These are phyloP conservation scores for Paramecium biaurelia DNA, from an alignment of 73 alveolate species.

Conservation along the genomic window DNA sequence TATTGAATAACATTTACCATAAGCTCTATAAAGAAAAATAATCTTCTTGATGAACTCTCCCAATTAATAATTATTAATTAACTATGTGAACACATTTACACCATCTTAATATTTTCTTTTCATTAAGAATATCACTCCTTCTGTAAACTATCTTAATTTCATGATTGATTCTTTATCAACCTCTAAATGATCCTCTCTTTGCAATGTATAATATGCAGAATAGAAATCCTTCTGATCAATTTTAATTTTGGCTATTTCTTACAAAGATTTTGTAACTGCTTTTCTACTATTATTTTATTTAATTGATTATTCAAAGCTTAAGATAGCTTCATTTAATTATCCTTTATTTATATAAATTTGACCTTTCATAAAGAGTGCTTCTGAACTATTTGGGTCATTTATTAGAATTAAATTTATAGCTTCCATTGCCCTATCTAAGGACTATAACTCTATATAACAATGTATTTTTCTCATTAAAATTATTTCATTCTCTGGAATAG, in stretches of 20 bases:
- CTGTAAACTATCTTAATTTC: slow-evolving; percentile 71
- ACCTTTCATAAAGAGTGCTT: slow-evolving; percentile 72
- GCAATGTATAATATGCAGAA: slow-evolving; percentile 77
- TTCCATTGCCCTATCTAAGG: slow-evolving; percentile 32
- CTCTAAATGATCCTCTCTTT: slow-evolving; percentile 71
- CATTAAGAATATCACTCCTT: slow-evolving; percentile 79
- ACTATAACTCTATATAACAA: slow-evolving; percentile 33
- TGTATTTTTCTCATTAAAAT: slow-evolving; percentile 60
- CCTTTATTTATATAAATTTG: slow-evolving; percentile 58
- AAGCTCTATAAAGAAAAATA: slow-evolving; percentile 76
- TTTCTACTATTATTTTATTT: slow-evolving; percentile 66
- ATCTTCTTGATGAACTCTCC: slow-evolving; percentile 64
- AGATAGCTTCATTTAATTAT: slow-evolving; percentile 66
- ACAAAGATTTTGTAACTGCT: slow-evolving; percentile 69
- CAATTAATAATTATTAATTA: slow-evolving; percentile 57
- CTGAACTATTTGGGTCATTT: slow-evolving; percentile 50
- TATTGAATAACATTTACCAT: slow-evolving; percentile 51
- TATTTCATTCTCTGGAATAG: slow-evolving; percentile 22
- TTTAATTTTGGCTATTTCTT: slow-evolving; percentile 74
- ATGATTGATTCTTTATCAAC: slow-evolving; percentile 68
- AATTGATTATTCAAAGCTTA: slow-evolving; percentile 73
- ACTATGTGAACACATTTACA: slow-evolving; percentile 58
- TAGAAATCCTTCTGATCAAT: slow-evolving; percentile 79
- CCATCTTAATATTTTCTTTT: slow-evolving; percentile 80
- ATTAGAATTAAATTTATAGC: background rate